These are phyloP conservation scores for Lyophyllum semitale DNA, from an alignment of 768 basidiomycete species.

Conservation along the genomic window DNA sequence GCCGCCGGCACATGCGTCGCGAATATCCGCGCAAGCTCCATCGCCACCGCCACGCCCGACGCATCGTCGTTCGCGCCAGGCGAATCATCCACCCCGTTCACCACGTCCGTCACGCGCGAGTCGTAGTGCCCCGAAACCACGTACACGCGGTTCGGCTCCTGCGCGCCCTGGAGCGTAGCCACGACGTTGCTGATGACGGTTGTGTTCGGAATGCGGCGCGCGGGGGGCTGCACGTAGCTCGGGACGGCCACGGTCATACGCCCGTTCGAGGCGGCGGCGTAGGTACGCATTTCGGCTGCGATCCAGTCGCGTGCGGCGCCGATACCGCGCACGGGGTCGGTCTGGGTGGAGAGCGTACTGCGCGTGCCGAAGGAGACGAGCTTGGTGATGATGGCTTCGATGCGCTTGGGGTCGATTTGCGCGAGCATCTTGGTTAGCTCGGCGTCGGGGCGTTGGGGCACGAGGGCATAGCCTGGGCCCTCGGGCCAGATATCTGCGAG, in stretches of 20 bases:
- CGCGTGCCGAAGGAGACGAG: constrained; percentile 59
- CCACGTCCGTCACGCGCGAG: constrained; percentile 40
- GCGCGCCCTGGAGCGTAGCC: constrained; percentile 48
- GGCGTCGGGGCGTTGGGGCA: constrained; percentile 41
- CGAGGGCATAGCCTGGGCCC: constrained; percentile 44
- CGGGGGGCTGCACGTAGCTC: constrained; percentile 44
- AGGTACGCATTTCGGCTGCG: constrained; percentile 42
- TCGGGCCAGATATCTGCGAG: constrained; percentile 39
- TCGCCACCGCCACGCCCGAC: constrained; percentile 55
- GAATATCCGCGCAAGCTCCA: constrained; percentile 55
- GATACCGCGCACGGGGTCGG: constrained; percentile 52
- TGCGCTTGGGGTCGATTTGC: constrained; percentile 45
- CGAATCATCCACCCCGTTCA: constrained; percentile 45
- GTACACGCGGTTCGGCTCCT: constrained; percentile 51
- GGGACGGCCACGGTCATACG: constrained; percentile 46
- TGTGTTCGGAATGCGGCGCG: constrained; percentile 35
- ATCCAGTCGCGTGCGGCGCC: constrained; percentile 61
- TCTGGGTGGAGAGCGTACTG: constrained; percentile 53
- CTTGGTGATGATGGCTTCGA: constrained; percentile 48
- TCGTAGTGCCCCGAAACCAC: constrained; percentile 60
- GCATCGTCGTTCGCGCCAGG: constrained; percentile 58
- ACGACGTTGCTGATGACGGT: constrained; percentile 54
- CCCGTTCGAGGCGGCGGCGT: constrained; percentile 38
- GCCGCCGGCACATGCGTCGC: constrained; percentile 47
- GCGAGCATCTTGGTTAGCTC: constrained; percentile 49